Base-by-base conservation (phyloP, 352 stramenopile species). In the Globisporangium alternatum region DNA sequence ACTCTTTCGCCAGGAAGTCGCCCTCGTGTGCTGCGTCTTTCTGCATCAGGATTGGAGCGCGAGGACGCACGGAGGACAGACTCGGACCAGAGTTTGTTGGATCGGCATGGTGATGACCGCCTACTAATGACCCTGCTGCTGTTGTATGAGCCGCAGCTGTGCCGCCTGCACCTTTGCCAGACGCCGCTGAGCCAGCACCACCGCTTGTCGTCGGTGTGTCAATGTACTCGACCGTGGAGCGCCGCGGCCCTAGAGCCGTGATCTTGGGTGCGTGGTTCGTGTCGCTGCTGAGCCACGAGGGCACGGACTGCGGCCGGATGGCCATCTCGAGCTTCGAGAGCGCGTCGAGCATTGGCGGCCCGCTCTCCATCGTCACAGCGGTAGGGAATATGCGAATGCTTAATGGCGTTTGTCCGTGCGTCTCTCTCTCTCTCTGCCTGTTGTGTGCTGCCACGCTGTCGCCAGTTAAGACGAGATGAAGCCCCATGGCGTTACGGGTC, bases 231-330 rank as follows among this genome's bases (percentile, higher is more conserved):
- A 87, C 81, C 21, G 69, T 70, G 22, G 75, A 74, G 15, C 77
- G 74, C 2, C 81, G 73, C 7, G 81, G 81, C 9, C 81, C 81
- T 2, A 90, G 74, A 19, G 72, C 58, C 35, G 78, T 78, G 51
- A 89, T 65, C 57, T 89, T 91, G 1, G 80, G 80, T 1, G 78
- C 80, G 59, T 91, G 82, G 59, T 88, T 82, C 7, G 74, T 80
- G 69, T 89, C 82, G 62, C 82, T 89, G 64, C 69, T 87, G 68
- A 91, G 77, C 82, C 82, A 91, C 2, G 82, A 88, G 7, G 80
- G 80, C 31, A 89, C 80, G 21, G 82, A 91, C 59, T 91, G 82
- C 45, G 82, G 82, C 2, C 82, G 74, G 64, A 89, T 88, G 21
- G 82, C 48, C 47, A 91, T 77, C 77, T 91, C 82, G 30, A 91